phyloP scores from a whole-genome alignment of 2,329 filamentous ascomycete species.

The Fusarium metavorans region DNA sequence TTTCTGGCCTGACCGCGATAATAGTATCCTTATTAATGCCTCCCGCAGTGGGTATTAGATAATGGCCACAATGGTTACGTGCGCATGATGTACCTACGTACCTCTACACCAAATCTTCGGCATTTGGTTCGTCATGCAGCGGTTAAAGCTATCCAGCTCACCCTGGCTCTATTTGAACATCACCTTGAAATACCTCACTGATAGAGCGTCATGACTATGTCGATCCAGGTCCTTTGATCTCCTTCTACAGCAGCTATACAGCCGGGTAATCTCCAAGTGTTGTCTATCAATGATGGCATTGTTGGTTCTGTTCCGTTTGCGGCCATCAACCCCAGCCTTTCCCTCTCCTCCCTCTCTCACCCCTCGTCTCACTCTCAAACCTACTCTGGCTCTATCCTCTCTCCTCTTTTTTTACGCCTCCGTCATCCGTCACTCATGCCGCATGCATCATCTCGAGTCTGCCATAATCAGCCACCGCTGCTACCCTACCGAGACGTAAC shows the following conservation, averaged over 20 bases:
- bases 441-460: background rate
- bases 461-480: slow-evolving; percentile 11
- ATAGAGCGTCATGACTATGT: slow-evolving; percentile 20
- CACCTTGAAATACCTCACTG: slow-evolving; percentile 31
- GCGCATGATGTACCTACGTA: background rate
- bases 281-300: background rate
- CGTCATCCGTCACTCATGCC: slow-evolving; percentile 21
- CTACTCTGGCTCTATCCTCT: background rate
- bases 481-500: slow-evolving; percentile 1
- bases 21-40: slow-evolving; percentile 8
- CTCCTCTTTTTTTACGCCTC: background rate
- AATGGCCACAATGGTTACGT: background rate
- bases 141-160: slow-evolving; percentile 18
- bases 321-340: slow-evolving; percentile 13
- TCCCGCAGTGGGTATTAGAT: background rate
- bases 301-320: background rate
- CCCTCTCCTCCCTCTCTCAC: background rate
- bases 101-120: slow-evolving; percentile 12
- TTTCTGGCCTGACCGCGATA: background rate
- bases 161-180: slow-evolving; percentile 22
- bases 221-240: slow-evolving; percentile 38
- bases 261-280: background rate
- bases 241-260: slow-evolving; percentile 11
- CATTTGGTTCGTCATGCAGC: slow-evolving; percentile 2
- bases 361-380: slow-evolving; percentile 34